A percentile compares a stretch with the other conserved stretches of the same genome.
phyloP scores from a whole-genome alignment of 805 yeast genomes.

The Metschnikowia kofuensis region DNA sequence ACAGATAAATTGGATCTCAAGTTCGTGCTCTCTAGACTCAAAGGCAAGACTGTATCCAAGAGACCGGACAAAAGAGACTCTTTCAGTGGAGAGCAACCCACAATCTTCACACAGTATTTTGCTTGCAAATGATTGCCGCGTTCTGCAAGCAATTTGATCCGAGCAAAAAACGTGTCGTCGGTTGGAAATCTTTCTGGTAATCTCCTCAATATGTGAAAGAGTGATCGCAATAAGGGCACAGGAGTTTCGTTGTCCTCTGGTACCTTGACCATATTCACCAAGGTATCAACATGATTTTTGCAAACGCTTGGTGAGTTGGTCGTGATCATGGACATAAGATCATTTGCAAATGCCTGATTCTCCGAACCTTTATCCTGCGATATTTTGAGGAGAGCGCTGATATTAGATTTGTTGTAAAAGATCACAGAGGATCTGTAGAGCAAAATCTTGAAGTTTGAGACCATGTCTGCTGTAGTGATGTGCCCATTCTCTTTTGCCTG shows the following conservation, averaged over 20 bases:
- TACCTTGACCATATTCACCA: slow-evolving; percentile 38
- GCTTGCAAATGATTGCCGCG: slow-evolving; percentile 61
- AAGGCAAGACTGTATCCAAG: slow-evolving; percentile 47
- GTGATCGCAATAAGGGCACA: slow-evolving; percentile 43
- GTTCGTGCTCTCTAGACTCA: slow-evolving; percentile 33
- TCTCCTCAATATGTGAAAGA: slow-evolving; percentile 55
- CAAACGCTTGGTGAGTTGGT: slow-evolving; percentile 60
- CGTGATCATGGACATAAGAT: slow-evolving; percentile 58
- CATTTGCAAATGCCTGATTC: slow-evolving; percentile 42
- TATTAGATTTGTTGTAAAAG: slow-evolving; percentile 63
- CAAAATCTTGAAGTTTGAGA: slow-evolving; percentile 52
- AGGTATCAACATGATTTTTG: slow-evolving; percentile 52
- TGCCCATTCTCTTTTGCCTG: slow-evolving; percentile 25
- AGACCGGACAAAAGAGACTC: slow-evolving; percentile 40
- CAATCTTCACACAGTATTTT: slow-evolving; percentile 57
- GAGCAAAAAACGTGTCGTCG: slow-evolving; percentile 42
- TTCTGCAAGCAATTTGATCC: slow-evolving; percentile 45
- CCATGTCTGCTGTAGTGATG: slow-evolving; percentile 48
- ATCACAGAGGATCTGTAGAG: slow-evolving; percentile 60
- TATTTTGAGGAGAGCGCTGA: slow-evolving; percentile 49
- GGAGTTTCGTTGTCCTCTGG: slow-evolving; percentile 16
- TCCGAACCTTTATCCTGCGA: slow-evolving; percentile 35
- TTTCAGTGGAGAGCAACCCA: slow-evolving; percentile 46
- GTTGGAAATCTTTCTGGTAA: slow-evolving; percentile 47
- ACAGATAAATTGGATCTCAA: slow-evolving; percentile 58